Base-by-base conservation (phyloP, 345 rosid genomes). In the Trapa bicornis region DNA sequence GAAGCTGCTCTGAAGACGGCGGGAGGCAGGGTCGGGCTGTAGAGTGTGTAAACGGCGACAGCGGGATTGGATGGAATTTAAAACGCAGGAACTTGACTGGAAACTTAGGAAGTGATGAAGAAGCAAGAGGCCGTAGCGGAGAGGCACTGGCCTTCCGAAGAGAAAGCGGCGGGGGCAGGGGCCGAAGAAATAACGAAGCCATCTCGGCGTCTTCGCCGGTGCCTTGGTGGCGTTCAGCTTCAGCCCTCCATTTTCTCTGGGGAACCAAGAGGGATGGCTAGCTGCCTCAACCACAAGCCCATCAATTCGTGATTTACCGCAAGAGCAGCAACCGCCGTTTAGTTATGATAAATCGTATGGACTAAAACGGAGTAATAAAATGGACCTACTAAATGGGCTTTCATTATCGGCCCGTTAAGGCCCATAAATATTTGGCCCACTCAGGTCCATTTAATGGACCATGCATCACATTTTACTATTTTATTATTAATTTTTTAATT, bases 91-190 rank as follows among this genome's bases (percentile, higher is more conserved):
- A 67, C 10, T 61, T n/a, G 48, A 54, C 36, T 29, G 63, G 58
- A 35, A 39, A 16, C 36, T 33, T 52, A 2, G 61, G 61, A 5
- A 61, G 8, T 15, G 14, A 41, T 14, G 9, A 43, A 41, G 48
- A 47, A 35, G 43, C 6, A 12, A 52, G 72, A 42, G 43, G 37
- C 65, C 33, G 11, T 15, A 33, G 66, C 43, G 66, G 72, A 22
- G 38, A 54, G n/a, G 62, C 48, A 2, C 15, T 56, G 22, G 62
- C 63, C 63, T 58, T 58, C 38, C 1, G 3, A 22, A 48, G 50
- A 22, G 68, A 65, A 17, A 64, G 48, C 53, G 56, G 36, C 54
- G 29, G 29, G 29, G 63, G 67, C 74, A 65, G 52, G 66, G 41
- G 75, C 63, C 63, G 63, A 35, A 58, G 63, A 35, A 33, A 35